phyloP scores from a whole-genome alignment of 768 basidiomycete genomes.

The Tricholoma saponaceum region DNA sequence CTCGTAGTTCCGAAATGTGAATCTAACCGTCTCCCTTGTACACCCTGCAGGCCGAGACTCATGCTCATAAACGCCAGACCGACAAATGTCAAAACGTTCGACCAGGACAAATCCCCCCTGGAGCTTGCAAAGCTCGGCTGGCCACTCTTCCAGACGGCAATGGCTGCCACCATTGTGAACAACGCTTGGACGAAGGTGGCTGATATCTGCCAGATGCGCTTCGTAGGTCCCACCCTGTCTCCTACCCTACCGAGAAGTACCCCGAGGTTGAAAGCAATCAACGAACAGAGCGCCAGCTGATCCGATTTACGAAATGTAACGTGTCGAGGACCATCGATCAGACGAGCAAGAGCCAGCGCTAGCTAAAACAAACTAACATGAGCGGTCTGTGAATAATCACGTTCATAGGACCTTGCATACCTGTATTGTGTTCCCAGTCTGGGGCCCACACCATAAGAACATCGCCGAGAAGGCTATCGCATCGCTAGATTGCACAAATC shows the following conservation, averaged over 20 bases:
- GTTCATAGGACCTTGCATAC: conserved; percentile 27
- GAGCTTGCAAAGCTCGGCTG: conserved; percentile 47
- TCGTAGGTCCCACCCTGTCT: conserved; percentile 71
- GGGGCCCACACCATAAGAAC: conserved; percentile 84
- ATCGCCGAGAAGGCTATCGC: conserved; percentile 72
- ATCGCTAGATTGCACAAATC: conserved; percentile 38
- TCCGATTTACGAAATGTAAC: conserved; percentile 73
- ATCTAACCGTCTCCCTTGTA: conserved; percentile 75
- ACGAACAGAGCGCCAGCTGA: conserved; percentile 74
- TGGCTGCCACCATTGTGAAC: conserved; percentile 68
- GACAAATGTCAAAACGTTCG: conserved; percentile 58
- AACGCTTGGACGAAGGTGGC: conserved; percentile 74
- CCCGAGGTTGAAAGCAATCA: conserved; percentile 69
- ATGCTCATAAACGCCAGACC: conserved; percentile 81
- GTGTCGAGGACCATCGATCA: conserved; percentile 60
- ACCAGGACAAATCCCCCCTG: conserved; percentile 69
- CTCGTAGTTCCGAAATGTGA: conserved; percentile 83
- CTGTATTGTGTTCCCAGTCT: conserved; percentile 75
- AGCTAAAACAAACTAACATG: conserved; percentile 39
- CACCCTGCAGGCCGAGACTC: conserved; percentile 81
- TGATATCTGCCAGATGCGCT: conserved; percentile 66
- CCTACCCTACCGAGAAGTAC: conserved; percentile 77
- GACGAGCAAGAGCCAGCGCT: conserved; percentile 75
- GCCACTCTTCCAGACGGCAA: conserved; percentile 68
- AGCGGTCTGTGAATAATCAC: neutral